Evolutionary conservation across 345 rosid species (phyloP), one percentile per base, ranked within the genome.

Genomic region (Sisymbrium altissimum): DNA sequence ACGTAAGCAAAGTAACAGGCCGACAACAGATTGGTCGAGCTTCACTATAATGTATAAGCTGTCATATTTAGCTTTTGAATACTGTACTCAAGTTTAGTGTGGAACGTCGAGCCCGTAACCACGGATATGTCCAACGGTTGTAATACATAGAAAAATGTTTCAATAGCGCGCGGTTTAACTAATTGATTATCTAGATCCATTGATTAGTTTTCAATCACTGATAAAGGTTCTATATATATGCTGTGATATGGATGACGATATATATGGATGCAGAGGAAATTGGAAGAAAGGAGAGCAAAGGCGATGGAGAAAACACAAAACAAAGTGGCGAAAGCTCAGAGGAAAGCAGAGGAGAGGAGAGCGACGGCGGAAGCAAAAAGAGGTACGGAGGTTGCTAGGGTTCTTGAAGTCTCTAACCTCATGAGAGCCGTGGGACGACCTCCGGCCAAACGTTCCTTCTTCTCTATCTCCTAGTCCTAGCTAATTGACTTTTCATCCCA

Each of bases 371-470:
- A 91, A 81, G 88, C 82, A 4, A 94, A 78, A 81, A 79, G 93
- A 48, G 98, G 97, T 25, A 91, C 88, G 0, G 89, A 94, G 80
- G 86, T 83, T 30, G 95, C 96, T 1, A 80, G 85, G 66, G 82
- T 94, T 36, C 78, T 89, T 21, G 97, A 94, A 70, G 76, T 89
- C 3, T 83, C 95, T 78, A 91, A 89, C 82, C 84, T 94, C 76
- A 89, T 94, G 97, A 87, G 88, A 78, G 96, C 97, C n/a, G 84
- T 92, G 23, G 97, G 99, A 9, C 74, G 97, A 71, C 74, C 99
- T 66, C 99, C 99, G 5, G 82, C 81, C 8, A 95, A 95, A 74
- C 79, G 90, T 1, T 88, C 99, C 56, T 90, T 90, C 88, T 95
- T 92, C 68, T 85, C 76, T 57, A 9, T 77, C 32, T 77, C 76